phyloP scores from a whole-genome alignment of 768 basidiomycete species.

The Hortiboletus campestris region DNA sequence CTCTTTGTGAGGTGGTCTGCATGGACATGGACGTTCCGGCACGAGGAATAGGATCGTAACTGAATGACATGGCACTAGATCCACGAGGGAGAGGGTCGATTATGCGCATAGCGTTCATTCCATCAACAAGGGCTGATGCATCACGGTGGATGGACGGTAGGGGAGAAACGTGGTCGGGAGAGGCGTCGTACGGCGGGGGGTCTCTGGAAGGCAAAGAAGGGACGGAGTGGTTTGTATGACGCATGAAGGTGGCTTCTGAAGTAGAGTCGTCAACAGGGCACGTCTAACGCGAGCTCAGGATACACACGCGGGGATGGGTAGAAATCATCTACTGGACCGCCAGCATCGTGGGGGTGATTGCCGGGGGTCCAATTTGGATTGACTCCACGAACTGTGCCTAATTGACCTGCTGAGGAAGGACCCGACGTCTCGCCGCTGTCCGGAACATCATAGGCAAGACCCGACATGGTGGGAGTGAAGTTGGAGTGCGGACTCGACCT shows the following conservation, averaged over 20 bases:
- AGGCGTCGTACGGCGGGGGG: constrained; percentile 32
- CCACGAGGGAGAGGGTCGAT: constrained; percentile 39
- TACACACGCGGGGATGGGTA: constrained; percentile 24
- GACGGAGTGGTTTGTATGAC: constrained; percentile 47
- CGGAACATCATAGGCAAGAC: constrained; percentile 29
- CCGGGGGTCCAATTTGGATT: constrained; percentile 7
- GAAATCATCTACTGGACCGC: constrained; percentile 13
- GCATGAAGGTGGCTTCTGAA: constrained; percentile 34
- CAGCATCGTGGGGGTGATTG: constrained; percentile 2
- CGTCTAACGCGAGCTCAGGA: background rate
- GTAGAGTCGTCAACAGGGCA: constrained; percentile 6
- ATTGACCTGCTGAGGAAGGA: constrained; percentile 4
- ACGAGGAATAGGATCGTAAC: constrained; percentile 49
- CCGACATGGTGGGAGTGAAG: constrained; percentile 24
- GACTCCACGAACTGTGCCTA: background rate
- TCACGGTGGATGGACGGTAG: constrained; percentile 39
- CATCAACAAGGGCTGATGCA: constrained; percentile 45
- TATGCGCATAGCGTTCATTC: constrained; percentile 55
- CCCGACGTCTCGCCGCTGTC: constrained; percentile 11
- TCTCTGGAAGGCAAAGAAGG: constrained; percentile 44
- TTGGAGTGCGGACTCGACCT: background rate
- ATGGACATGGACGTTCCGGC: constrained; percentile 59
- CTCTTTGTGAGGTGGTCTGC: constrained; percentile 32
- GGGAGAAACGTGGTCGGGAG: constrained; percentile 22
- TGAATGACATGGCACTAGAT: constrained; percentile 27